A percentile compares a stretch with the other conserved stretches of the same genome.
These are phyloP conservation scores for Aspergillus quadricinctus DNA, from an alignment of 2,329 filamentous ascomycete genomes.

Conservation along the genomic window DNA sequence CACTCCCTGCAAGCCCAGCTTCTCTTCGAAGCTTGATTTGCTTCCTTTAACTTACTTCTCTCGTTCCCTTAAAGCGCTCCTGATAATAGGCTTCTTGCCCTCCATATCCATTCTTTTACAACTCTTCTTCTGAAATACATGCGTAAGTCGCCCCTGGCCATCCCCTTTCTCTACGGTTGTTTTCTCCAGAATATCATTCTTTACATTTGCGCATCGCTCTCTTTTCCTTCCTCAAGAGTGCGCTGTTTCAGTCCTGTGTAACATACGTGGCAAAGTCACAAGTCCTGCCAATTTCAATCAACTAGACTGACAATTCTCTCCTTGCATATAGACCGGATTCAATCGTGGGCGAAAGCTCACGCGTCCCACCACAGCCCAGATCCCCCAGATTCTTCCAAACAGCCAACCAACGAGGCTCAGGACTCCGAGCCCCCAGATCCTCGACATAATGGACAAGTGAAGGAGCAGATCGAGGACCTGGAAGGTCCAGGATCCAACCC, in stretches of 20 bases:
- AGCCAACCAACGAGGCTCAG: background rate
- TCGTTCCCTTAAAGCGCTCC: slow-evolving; percentile 1
- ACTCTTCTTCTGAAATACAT: slow-evolving; percentile 31
- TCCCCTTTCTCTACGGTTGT: background rate
- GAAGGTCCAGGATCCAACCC: slow-evolving; percentile 13
- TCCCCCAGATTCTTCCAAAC: background rate
- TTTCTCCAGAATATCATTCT: background rate
- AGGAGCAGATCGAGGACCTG: slow-evolving; percentile 12
- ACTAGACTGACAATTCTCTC: slow-evolving; percentile 1
- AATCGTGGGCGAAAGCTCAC: slow-evolving; percentile 41
- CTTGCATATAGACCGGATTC: slow-evolving; percentile 29
- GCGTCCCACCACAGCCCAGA: slow-evolving; percentile 20
- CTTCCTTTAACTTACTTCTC: background rate
- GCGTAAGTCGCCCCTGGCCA: slow-evolving; percentile 22
- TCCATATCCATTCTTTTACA: background rate
- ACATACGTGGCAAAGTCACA: background rate
- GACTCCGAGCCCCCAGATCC: slow-evolving; percentile 3
- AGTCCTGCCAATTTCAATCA: background rate
- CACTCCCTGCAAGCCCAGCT: background rate
- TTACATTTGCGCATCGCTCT: background rate
- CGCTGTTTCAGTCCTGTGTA: background rate
- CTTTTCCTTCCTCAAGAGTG: background rate
- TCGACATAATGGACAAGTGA: slow-evolving; percentile 29
- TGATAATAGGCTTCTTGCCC: background rate
- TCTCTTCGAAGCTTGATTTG: slow-evolving; percentile 15